Evolutionary conservation across 768 basidiomycete genomes (phyloP).

Genomic region (Pulveroboletus sp.): DNA sequence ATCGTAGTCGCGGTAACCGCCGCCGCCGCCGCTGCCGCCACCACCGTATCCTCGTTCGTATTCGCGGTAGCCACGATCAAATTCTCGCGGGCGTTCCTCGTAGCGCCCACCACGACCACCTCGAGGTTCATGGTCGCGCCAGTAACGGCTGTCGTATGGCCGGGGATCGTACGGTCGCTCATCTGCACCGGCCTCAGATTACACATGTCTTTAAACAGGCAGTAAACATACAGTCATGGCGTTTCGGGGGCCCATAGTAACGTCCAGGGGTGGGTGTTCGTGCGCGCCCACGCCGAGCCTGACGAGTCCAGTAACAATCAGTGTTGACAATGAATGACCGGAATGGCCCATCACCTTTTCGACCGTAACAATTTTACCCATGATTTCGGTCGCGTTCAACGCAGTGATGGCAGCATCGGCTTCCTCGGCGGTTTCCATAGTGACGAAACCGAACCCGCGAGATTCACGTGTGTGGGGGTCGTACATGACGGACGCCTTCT

Average conservation of each 20-base stretch:
- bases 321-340: background rate
- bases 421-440: slow-evolving; percentile 79
- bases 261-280: slow-evolving; percentile 91
- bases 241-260: slow-evolving; percentile 92
- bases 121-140: slow-evolving; percentile 59
- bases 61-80: slow-evolving; percentile 40
- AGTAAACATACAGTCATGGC: slow-evolving; percentile 52
- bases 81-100: slow-evolving; percentile 32
- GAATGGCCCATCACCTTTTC: slow-evolving; percentile 60
- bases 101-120: slow-evolving; percentile 44
- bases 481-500: slow-evolving; percentile 70
- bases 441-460: slow-evolving; percentile 88
- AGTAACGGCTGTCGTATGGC: slow-evolving; percentile 87
- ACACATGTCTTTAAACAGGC: background rate
- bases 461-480: slow-evolving; percentile 71
- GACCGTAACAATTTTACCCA: slow-evolving; percentile 87
- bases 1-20: slow-evolving; percentile 30
- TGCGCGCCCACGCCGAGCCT: slow-evolving; percentile 89
- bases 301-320: slow-evolving; percentile 5
- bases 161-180: slow-evolving; percentile 91
- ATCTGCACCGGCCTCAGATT: slow-evolving; percentile 37
- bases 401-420: slow-evolving; percentile 89
- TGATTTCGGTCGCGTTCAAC: slow-evolving; percentile 77
- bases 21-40: background rate
- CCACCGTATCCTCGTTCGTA: slow-evolving; percentile 22